phyloP scores from a whole-genome alignment of 495 filamentous ascomycete genomes.

The Penicillium atrosanguineum region DNA sequence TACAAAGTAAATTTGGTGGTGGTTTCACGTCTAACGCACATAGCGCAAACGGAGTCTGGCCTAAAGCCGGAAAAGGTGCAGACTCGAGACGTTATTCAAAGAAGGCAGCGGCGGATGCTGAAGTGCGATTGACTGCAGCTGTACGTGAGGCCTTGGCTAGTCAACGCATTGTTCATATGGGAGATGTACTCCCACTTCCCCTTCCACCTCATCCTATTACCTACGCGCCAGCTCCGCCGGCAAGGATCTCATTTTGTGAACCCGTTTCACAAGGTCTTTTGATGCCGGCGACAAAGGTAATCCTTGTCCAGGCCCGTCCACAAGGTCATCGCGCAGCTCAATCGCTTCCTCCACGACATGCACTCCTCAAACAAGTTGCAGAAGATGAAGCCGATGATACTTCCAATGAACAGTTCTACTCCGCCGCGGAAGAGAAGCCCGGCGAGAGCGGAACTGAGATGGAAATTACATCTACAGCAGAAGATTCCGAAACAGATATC shows the following conservation, averaged over 20 bases:
- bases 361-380: constrained; percentile 55
- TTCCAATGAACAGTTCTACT: constrained; percentile 84
- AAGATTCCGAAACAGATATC: constrained; percentile 52
- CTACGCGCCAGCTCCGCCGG: constrained; percentile 76
- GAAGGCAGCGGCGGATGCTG: constrained; percentile 43
- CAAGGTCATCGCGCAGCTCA: constrained; percentile 34
- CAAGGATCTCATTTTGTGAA: constrained; percentile 61
- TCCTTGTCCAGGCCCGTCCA: constrained; percentile 61
- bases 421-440: constrained; percentile 72
- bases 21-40: constrained; percentile 45
- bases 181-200: constrained; percentile 80
- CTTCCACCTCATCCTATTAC: constrained; percentile 86
- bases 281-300: constrained; percentile 65
- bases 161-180: constrained; percentile 74
- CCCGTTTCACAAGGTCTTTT: constrained; percentile 84
- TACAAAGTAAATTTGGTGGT: constrained; percentile 61
- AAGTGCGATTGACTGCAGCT: constrained; percentile 70
- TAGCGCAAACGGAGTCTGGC: constrained; percentile 39
- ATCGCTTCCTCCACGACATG: constrained; percentile 26
- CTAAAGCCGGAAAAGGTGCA: constrained; percentile 33
- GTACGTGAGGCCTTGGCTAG: constrained; percentile 69
- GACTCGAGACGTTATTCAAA: constrained; percentile 39
- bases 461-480: constrained; percentile 49
- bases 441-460: constrained; percentile 58
- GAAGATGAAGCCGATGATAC: constrained; percentile 76